Evolutionary conservation across 192 early-diverging fungal species (phyloP), one percentile per base, ranked within the genome.

Genomic region (Spinellus fusiger): DNA sequence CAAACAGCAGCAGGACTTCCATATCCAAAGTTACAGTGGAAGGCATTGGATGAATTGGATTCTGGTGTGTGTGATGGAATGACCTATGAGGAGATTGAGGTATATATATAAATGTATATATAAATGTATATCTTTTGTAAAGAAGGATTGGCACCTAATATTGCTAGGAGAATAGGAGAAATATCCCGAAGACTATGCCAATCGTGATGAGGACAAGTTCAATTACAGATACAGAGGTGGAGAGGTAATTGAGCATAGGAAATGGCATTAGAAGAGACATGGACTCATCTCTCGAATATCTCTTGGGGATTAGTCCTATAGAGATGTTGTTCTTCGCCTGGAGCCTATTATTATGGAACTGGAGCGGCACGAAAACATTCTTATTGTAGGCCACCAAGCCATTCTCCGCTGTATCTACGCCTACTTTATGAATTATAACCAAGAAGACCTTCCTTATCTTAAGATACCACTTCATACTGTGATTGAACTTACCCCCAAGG

Each of bases 341-440:
- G 98, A 99, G 75, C 98, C 98, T 1, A 92, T 99, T 54, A 98
- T 98, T 56, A 93, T 99, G 93, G 98, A 99, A 69, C 80, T 99
- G 38, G 97, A 98, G 67, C 84, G 97, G 29, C 95, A 99, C 72
- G 89, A 94, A 67, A 89, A 91, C 62, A 96, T 98, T 52, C 77
- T 98, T 58, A 98, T 98, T 51, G 84, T 98, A 68, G 93, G 93
- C 18, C 98, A 99, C 69, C 98, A 99, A 59, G 98, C 96, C 0
- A 94, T 99, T 31, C 76, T 99, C 62, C 83, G 98, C 23, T 95
- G 93, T 70, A 89, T 99, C 54, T 98, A 99, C 69, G 94, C 92
- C 37, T 99, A 98, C 76, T 99, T 97, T 75, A 80, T 95, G 73
- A 93, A 95, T 56, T 87, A 91, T 64, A 80, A 82, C 22, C 95